Conservation (phyloP, 306 rosid genomes). For the Lathyrus aphaca region DNA sequence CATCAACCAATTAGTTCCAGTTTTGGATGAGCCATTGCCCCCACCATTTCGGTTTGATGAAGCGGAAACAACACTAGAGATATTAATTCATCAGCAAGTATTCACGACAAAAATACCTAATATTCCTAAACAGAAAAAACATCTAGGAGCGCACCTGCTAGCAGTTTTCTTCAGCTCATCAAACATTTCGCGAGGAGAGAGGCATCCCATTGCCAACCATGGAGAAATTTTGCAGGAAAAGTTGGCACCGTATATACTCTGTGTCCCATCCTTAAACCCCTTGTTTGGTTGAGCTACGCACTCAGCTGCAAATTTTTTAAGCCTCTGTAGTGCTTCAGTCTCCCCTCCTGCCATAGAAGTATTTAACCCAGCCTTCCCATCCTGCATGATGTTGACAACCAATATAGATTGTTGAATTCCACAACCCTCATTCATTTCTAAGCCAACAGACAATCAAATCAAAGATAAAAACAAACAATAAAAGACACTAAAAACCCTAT, state of each 20-base stretch:
- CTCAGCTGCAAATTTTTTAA: slow-evolving; percentile 79
- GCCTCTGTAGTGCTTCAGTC: slow-evolving; percentile 85
- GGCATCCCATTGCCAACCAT: slow-evolving; percentile 95
- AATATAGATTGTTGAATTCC: slow-evolving; percentile 25
- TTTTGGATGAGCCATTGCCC: slow-evolving; percentile 53
- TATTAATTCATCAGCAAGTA: slow-evolving; percentile 32
- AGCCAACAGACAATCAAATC: too few relatives aligned
- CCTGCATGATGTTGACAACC: slow-evolving; percentile 53
- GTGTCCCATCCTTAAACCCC: slow-evolving; percentile 60
- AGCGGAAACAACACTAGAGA: slow-evolving; percentile 57
- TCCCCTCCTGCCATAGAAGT: slow-evolving; percentile 87
- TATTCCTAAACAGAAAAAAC: slow-evolving; percentile 31
- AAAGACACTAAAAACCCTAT: too few relatives aligned
- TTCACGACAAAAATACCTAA: slow-evolving; percentile 1
- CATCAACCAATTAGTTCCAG: slow-evolving; percentile 88
- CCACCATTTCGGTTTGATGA: slow-evolving; percentile 59
- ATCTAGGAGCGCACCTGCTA: slow-evolving; percentile 54
- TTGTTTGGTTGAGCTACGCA: slow-evolving; percentile 78
- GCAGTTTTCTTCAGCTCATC: slow-evolving; percentile 79
- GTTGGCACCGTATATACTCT: slow-evolving; percentile 85
- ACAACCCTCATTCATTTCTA: too few relatives aligned
- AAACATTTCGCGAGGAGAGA: slow-evolving; percentile 87
- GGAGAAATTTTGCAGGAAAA: slow-evolving; percentile 98
- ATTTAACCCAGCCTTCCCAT: slow-evolving; percentile 65
- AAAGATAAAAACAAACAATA: too few relatives aligned